Base-by-base conservation (phyloP, 441 rosid species). In the Eruca vesicaria region DNA sequence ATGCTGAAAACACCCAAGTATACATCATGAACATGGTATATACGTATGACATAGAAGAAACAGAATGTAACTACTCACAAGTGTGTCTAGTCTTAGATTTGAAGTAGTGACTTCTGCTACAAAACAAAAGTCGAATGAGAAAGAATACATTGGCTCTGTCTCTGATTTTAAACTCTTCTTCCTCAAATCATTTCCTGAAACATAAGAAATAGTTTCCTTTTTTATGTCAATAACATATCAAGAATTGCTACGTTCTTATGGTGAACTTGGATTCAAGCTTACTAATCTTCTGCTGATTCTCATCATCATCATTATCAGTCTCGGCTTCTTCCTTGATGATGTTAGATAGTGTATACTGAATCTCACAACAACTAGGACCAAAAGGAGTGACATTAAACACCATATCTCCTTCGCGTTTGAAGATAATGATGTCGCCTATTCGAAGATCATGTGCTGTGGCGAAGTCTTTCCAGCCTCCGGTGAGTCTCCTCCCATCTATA, bases 381-480 rank as follows among this genome's bases (percentile, higher is more conserved):
- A 72, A 66, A 60, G 73, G 18, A 50, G 69, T 78, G 53, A 72
- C 77, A 9, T 12, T 16, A 31, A 77, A 77, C 31, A 59, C 14
- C 68, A 77, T 59, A 36, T 60, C 64, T 48, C 76, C 76, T 77
- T 72, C 16, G 12, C 50, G 73, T 77, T 48, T 60, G 28, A 77
- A 71, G 5, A 77, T 2, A 28, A 77, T 7, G 11, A 77, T 9
- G 69, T 77, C 80, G 2, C 80, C 77, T 0, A 66, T 29, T 59
- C 69, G 36, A 29, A 77, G 64, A 45, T 59, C 55, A 66, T 77
- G 77, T 50, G 68, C 58, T 21, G 58, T 38, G 2, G 50, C 52
- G 36, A 78, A 78, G 11, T 78, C 77, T 38, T 66, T 66, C 81
- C 81, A 78, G 14, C 77, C 73, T 59, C 1, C 0, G 1, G 80